phyloP scores from a whole-genome alignment of 768 basidiomycete genomes.

The Boletellus emodensis region DNA sequence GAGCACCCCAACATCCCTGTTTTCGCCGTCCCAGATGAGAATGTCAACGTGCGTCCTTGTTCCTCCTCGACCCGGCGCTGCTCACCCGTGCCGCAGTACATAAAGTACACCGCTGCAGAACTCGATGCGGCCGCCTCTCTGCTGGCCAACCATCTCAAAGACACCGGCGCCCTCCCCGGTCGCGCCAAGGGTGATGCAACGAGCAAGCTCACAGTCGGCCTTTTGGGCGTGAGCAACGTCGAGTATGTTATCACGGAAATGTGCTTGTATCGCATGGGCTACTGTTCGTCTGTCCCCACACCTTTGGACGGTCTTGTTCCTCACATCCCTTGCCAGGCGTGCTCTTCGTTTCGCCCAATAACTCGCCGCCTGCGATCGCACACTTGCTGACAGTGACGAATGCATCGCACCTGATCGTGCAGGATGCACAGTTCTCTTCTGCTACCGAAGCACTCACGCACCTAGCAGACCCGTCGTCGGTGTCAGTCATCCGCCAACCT shows the following conservation, averaged over 20 bases:
- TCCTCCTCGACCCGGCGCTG: background rate
- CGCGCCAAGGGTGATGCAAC: conserved; percentile 23
- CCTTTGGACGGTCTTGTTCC: background rate
- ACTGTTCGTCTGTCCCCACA: conserved; percentile 20
- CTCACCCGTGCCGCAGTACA: conserved; percentile 15
- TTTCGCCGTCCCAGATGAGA: conserved; percentile 18
- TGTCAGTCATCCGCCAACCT: conserved; percentile 23
- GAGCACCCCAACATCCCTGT: conserved; percentile 5
- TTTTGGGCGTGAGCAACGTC: conserved; percentile 27
- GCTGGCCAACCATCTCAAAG: conserved; percentile 22
- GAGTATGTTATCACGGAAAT: conserved; percentile 24
- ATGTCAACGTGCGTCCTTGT: conserved; percentile 10
- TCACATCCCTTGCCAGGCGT: conserved; percentile 12
- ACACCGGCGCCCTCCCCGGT: conserved; percentile 16
- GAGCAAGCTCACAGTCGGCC: conserved; percentile 23
- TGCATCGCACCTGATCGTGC: conserved; percentile 22
- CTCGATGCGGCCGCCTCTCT: conserved; percentile 27
- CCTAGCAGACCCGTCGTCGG: conserved; percentile 19
- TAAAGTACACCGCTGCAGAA: conserved; percentile 19
- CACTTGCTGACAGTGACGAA: conserved; percentile 35
- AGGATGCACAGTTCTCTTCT: conserved; percentile 11
- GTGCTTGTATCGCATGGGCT: conserved; percentile 38
- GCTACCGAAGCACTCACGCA: conserved; percentile 15
- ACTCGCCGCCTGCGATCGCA: conserved; percentile 44
- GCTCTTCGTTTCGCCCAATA: conserved; percentile 41